Evolutionary conservation across 2,329 filamentous ascomycete genomes (phyloP), one percentile per base, ranked within the genome.

Genomic region (Neoarthrinium moseri): DNA sequence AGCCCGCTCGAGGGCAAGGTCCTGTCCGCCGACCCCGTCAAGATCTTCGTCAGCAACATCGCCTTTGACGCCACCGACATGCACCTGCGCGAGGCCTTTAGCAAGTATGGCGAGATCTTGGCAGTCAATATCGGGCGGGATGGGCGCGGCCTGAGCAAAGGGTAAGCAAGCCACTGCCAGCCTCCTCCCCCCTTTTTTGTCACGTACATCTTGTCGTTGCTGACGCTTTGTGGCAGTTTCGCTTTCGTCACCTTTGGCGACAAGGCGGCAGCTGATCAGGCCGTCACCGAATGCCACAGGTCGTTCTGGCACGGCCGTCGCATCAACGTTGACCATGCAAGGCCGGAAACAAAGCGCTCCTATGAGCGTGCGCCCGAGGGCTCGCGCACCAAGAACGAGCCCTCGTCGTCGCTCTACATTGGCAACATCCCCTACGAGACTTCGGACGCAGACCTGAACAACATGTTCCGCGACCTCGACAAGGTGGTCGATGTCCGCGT

Each of bases 381-480:
- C 29, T 13, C 12, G 11, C 5, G 3, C 43, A 10, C 4, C 35
- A 41, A 30, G 18, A 23, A 30, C 6, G 43, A 69, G 32, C 83
- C 84, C 3, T 78, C 78, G 42, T 81, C 77, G 60, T 88, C 84
- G 2, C 70, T 95, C 26, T 95, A 87, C 72, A 80, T 96, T 56
- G 89, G 90, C 55, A 94, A 94, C 72, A 82, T 96, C 68, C 84
- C 88, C 10, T 94, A 87, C 62, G 87, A 95, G 69, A 86, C 91
- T 72, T 87, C 86, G 7, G 90, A 95, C 61, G 80, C 81, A 44
- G 90, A 95, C 59, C 74, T 96, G 44, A 91, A 91, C 68, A 76
- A 83, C 43, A 68, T 95, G 21, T 92, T 95, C 77, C 73, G 77
- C 47, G 77, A 81, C 20, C 73, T 95, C 49, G 71, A 77, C 40